Percentiles rank a stretch among this genome's conserved stretches.
These are phyloP conservation scores for Kondoa subrosea DNA, from an alignment of 768 basidiomycete genomes.

Conservation along the genomic window DNA sequence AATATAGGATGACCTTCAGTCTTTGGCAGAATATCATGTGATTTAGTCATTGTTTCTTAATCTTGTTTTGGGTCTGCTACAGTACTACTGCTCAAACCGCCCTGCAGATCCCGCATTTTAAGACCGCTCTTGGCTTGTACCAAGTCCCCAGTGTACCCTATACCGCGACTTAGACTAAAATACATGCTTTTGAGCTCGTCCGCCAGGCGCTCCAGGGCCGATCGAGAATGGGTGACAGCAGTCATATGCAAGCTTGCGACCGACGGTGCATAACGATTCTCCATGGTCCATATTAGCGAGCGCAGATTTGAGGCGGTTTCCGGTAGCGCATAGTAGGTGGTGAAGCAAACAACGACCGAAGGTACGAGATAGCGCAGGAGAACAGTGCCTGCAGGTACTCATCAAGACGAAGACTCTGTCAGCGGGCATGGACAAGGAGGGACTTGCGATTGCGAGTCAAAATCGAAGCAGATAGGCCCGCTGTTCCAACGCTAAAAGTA, in stretches of 20 bases:
- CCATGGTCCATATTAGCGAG: background rate
- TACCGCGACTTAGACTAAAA: no score
- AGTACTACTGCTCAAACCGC: no score
- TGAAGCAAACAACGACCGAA: background rate
- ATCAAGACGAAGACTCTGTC: background rate
- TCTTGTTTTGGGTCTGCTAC: no score
- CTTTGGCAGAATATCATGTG: background rate
- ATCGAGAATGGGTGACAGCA: background rate
- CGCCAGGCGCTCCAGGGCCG: background rate
- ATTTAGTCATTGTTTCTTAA: background rate
- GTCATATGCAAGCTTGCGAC: background rate
- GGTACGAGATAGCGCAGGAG: background rate
- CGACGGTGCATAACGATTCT: background rate
- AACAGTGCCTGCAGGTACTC: background rate
- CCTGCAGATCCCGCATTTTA: background rate
- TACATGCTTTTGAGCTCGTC: background rate
- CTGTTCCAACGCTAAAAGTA: background rate
- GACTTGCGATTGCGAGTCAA: slow-evolving; percentile 3
- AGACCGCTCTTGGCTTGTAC: background rate
- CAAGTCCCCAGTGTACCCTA: background rate
- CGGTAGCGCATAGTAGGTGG: background rate
- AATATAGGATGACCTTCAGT: background rate
- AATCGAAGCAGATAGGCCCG: background rate
- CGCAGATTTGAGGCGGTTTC: background rate
- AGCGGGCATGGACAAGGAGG: background rate